Base-by-base conservation (phyloP, 495 filamentous ascomycete genomes). In the Cetradonia linearis region DNA sequence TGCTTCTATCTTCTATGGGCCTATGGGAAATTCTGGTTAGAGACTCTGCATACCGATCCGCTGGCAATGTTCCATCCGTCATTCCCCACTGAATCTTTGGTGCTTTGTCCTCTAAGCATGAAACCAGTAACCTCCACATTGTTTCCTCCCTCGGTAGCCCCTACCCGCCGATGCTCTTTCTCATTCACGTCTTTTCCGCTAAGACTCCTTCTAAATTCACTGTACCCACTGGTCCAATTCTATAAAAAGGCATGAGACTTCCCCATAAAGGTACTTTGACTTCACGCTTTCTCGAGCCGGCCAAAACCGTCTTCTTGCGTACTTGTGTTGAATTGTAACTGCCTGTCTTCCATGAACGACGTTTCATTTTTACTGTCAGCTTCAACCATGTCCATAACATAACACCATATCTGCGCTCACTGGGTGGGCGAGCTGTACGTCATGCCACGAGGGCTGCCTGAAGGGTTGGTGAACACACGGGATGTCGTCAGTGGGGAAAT, bases 371-470 rank as follows among this genome's bases (percentile, higher is more conserved):
- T 5, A 14, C 20, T 25, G 47, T 59, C 56, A 37, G 27, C 30
- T 50, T 8, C 56, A 5, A 49, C 33, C 44, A 59, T 59, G 44
- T 48, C 23, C 47, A 52, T 42, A 20, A 52, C 47, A 52, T 50
- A 59, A 38, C 44, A 40, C 27, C 31, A 0, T 20, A 23, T 14
- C 33, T 40, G 18, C 57, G 57, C 57, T 59, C 57, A 53, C 57
- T 31, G 20, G 9, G 57, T 59, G 57, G 40, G 40, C 33, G 23
- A 53, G 33, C 25, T 28, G 48, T 31, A 44, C 58, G 13, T 79
- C 60, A 68, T 77, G 75, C 50, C 77, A 71, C 71, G 82, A 76
- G 62, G 74, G 62, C 60, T 84, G 52, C 59, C 86, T 67, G 56
- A 76, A 78, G 64, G 84, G 73, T 64, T 81, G 63, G 66, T 81